phyloP scores from a whole-genome alignment of 352 stramenopile species.

The Pythium apleroticum region DNA sequence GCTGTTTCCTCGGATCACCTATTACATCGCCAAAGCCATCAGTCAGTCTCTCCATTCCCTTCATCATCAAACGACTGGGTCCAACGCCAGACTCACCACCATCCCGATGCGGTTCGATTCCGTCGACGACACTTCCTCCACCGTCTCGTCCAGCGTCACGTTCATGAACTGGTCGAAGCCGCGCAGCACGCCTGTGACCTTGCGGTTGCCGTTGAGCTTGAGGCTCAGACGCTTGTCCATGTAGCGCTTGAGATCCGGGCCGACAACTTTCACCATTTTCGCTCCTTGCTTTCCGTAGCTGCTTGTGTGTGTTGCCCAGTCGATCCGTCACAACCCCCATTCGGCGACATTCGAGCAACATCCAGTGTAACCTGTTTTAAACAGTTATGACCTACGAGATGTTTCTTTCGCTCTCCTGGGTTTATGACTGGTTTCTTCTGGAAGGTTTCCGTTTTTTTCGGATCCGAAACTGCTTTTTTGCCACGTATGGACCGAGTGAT shows the following conservation, averaged over 20 bases:
- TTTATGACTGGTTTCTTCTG: constrained; percentile 12
- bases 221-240: constrained; percentile 96
- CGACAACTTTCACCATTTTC: constrained; percentile 75
- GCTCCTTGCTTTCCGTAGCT: constrained; percentile 12
- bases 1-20: constrained; percentile 90
- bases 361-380: constrained; percentile 6
- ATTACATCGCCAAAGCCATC: neutral
- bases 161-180: constrained; percentile 98
- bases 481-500: constrained; percentile 24
- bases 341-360: constrained; percentile 14
- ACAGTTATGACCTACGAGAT: constrained; percentile 2
- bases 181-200: constrained; percentile 91
- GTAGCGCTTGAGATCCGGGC: constrained; percentile 89
- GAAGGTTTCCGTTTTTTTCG: constrained; percentile 14
- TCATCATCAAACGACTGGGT: neutral
- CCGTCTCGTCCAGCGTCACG: constrained; percentile 94
- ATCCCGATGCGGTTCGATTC: constrained; percentile 91
- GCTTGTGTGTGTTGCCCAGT: constrained; percentile 11
- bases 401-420: neutral
- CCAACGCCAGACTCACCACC: constrained; percentile 65
- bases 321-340: neutral
- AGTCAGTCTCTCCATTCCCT: neutral
- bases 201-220: constrained; percentile 95
- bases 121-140: constrained; percentile 87
- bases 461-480: constrained; percentile 14